Evolutionary conservation across 257 asterid species (phyloP).

Genomic region (Rauvolfia tetraphylla): DNA sequence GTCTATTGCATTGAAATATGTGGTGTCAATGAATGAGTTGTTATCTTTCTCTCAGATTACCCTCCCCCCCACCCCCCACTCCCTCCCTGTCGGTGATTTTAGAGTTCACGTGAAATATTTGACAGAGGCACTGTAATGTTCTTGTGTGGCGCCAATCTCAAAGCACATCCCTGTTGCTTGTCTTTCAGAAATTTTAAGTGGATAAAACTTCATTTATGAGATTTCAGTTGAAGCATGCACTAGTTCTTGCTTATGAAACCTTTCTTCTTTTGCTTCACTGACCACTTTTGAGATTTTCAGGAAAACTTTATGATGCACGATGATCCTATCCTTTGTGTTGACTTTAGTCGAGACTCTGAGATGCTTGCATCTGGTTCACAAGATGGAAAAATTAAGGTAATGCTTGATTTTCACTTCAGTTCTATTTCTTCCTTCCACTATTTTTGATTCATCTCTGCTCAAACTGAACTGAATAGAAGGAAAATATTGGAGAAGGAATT

Average conservation of each 20-base stretch:
- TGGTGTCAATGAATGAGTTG: background rate
- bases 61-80: background rate
- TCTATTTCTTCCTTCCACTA: background rate
- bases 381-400: slow-evolving; percentile 96
- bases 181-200: background rate
- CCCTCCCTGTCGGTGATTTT: too few relatives aligned
- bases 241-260: slow-evolving; percentile 6
- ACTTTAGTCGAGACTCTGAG: slow-evolving; percentile 97
- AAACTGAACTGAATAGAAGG: background rate
- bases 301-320: slow-evolving; percentile 99
- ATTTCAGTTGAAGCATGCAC: background rate
- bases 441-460: background rate
- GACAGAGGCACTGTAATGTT: background rate
- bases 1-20: background rate
- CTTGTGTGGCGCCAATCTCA: background rate
- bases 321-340: slow-evolving; percentile 88
- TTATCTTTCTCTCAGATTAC: background rate
- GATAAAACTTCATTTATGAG: background rate
- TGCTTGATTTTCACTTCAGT: slow-evolving; percentile 2
- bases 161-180: background rate
- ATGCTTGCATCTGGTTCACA: slow-evolving; percentile 96
- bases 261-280: slow-evolving; percentile 19
- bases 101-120: background rate
- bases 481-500: background rate
- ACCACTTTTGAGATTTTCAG: slow-evolving; percentile 42